Percentiles rank a stretch among this genome's conserved stretches.
Evolutionary conservation across 2,329 filamentous ascomycete species (phyloP).

Genomic region (Xylaria sp.): DNA sequence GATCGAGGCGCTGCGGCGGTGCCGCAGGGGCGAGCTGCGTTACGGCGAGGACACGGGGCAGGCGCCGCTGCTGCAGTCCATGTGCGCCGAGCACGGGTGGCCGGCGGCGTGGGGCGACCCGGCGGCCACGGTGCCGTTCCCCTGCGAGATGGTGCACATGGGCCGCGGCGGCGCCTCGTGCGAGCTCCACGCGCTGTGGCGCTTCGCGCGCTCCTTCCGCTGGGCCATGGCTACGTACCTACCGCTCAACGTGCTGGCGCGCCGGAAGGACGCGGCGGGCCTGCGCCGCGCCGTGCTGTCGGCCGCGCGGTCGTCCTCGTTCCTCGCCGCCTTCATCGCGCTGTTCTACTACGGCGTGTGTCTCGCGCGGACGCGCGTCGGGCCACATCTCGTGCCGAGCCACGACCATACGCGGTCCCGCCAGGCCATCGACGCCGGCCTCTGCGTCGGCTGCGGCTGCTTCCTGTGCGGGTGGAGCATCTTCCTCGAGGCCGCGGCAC

Average conservation of each 20-base stretch:
- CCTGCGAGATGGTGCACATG: slow-evolving; percentile 87
- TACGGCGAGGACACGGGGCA: slow-evolving; percentile 81
- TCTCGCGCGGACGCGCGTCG: slow-evolving; percentile 76
- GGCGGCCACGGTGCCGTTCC: slow-evolving; percentile 73
- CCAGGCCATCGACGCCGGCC: slow-evolving; percentile 66
- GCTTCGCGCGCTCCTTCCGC: slow-evolving; percentile 75
- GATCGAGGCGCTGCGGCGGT: slow-evolving; percentile 76
- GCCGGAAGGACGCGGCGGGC: slow-evolving; percentile 58
- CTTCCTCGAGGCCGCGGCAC: slow-evolving; percentile 72
- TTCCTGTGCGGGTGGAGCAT: slow-evolving; percentile 84
- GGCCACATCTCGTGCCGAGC: slow-evolving; percentile 71
- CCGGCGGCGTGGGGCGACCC: slow-evolving; percentile 80
- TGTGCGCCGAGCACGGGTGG: slow-evolving; percentile 77
- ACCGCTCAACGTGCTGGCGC: slow-evolving; percentile 74
- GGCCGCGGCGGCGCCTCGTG: slow-evolving; percentile 76
- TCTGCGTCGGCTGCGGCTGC: slow-evolving; percentile 79
- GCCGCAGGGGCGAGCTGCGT: slow-evolving; percentile 68
- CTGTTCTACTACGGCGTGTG: slow-evolving; percentile 90
- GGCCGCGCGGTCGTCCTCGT: slow-evolving; percentile 76
- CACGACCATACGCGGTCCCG: slow-evolving; percentile 56
- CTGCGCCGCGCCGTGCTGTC: slow-evolving; percentile 63
- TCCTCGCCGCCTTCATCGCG: slow-evolving; percentile 79
- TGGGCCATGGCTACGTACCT: slow-evolving; percentile 82
- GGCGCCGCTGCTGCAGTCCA: slow-evolving; percentile 71
- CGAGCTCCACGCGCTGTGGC: slow-evolving; percentile 75